Evolutionary conservation across 2,329 filamentous ascomycete genomes (phyloP).

Genomic region (Chalaropsis thielavioides): DNA sequence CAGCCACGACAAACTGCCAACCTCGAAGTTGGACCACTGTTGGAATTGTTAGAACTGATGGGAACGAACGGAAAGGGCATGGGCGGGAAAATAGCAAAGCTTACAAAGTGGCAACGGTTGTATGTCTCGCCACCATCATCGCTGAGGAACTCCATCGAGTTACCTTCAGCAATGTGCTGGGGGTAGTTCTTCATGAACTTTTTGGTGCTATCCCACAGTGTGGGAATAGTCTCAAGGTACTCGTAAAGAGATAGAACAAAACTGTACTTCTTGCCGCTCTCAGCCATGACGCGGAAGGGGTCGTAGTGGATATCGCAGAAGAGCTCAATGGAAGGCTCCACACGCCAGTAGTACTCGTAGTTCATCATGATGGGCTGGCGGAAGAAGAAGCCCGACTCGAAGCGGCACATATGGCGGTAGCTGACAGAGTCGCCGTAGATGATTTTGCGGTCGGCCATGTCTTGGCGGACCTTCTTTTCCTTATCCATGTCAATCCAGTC

Average conservation of each 20-base stretch:
- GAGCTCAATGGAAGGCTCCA: constrained; percentile 91
- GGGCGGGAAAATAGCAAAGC: constrained; percentile 24
- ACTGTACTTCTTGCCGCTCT: constrained; percentile 95
- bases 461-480: constrained; percentile 76
- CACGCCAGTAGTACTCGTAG: constrained; percentile 99
- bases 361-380: constrained; percentile 83
- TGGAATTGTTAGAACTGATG: constrained; percentile 15
- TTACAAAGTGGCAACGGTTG: constrained; percentile 93
- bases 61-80: not conserved
- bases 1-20: constrained; percentile 87
- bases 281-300: constrained; percentile 90
- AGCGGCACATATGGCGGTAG: constrained; percentile 99
- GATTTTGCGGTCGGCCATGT: constrained; percentile 88
- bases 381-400: constrained; percentile 99
- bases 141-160: constrained; percentile 82
- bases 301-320: constrained; percentile 94
- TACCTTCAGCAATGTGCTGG: constrained; percentile 69
- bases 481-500: constrained; percentile 91
- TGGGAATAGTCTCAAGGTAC: constrained; percentile 91
- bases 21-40: constrained; percentile 99
- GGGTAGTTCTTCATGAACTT: constrained; percentile 86
- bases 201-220: constrained; percentile 88
- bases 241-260: constrained; percentile 93
- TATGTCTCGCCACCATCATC: constrained; percentile 85
- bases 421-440: constrained; percentile 96